Percentiles rank a stretch among this genome's conserved stretches.
Conservation (phyloP, 495 filamentous ascomycete species). For the Parathielavia hyrcaniae region DNA sequence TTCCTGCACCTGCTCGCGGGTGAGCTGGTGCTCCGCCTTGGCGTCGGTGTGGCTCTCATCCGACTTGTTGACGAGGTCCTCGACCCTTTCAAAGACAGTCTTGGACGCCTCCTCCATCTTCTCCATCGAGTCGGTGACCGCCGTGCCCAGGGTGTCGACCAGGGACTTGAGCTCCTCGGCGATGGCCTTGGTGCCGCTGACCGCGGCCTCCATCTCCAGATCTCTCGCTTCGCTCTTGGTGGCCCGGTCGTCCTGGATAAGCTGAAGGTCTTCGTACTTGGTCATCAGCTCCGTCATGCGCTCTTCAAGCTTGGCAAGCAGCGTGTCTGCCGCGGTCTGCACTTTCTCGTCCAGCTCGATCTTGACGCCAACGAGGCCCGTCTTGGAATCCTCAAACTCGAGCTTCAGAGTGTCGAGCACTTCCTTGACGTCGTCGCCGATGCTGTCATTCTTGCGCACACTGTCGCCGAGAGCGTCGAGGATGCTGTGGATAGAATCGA, state of each 20-base stretch:
- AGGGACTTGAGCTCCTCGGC: slow-evolving; percentile 79
- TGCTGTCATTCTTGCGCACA: slow-evolving; percentile 48
- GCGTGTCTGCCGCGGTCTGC: slow-evolving; percentile 59
- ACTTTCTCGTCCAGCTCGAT: slow-evolving; percentile 73
- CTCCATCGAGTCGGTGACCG: slow-evolving; percentile 75
- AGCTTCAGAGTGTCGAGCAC: slow-evolving; percentile 69
- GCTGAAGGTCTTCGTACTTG: slow-evolving; percentile 77
- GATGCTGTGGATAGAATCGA: slow-evolving; percentile 50
- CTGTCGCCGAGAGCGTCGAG: slow-evolving; percentile 57
- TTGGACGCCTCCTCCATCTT: slow-evolving; percentile 78
- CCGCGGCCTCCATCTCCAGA: slow-evolving; percentile 57
- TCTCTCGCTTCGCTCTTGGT: slow-evolving; percentile 61
- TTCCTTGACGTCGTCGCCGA: slow-evolving; percentile 63
- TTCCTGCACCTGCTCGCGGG: slow-evolving; percentile 67
- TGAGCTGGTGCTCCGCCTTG: slow-evolving; percentile 70
- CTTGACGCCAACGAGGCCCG: slow-evolving; percentile 60
- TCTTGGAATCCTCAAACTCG: slow-evolving; percentile 74
- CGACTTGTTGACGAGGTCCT: slow-evolving; percentile 66
- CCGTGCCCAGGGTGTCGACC: slow-evolving; percentile 76
- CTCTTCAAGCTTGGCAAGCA: slow-evolving; percentile 71
- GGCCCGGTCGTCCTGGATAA: slow-evolving; percentile 60
- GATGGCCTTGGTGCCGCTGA: slow-evolving; percentile 65
- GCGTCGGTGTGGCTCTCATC: slow-evolving; percentile 67
- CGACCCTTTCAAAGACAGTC: slow-evolving; percentile 71
- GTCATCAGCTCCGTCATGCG: slow-evolving; percentile 67